These are phyloP conservation scores for Keqinozyma sinolaborantium DNA, from an alignment of 1,139 yeast species.

Conservation along the genomic window DNA sequence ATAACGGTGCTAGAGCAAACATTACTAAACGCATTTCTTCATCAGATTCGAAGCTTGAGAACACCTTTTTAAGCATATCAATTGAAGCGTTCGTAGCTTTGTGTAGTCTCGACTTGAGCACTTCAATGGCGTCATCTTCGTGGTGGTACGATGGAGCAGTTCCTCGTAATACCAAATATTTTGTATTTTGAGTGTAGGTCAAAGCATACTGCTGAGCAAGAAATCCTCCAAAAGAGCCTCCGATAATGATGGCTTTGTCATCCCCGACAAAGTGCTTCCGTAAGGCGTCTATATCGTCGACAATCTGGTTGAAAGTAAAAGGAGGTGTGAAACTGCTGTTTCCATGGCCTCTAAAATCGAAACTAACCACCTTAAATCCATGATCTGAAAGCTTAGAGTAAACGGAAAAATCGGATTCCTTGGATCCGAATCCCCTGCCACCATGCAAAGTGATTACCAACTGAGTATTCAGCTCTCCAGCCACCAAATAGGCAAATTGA, in stretches of 20 bases:
- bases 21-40: slow-evolving; percentile 1
- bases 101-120: slow-evolving; percentile 1
- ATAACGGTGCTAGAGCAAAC: slow-evolving; percentile 1
- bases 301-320: slow-evolving; percentile 1
- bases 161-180: slow-evolving; percentile 1
- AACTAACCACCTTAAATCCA: neutral
- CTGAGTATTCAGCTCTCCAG: neutral
- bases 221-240: slow-evolving; percentile 1
- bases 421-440: slow-evolving; percentile 1
- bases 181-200: neutral
- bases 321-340: slow-evolving; percentile 1
- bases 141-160: slow-evolving; percentile 1
- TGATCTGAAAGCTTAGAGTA: neutral
- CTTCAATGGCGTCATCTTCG: slow-evolving; percentile 1
- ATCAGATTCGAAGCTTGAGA: slow-evolving; percentile 1
- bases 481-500: neutral
- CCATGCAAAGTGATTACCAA: slow-evolving; percentile 1
- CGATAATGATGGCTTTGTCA: neutral
- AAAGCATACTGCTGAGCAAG: slow-evolving; percentile 1
- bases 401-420: slow-evolving; percentile 1
- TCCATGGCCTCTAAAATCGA: slow-evolving; percentile 2
- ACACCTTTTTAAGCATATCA: slow-evolving; percentile 1
- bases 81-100: slow-evolving; percentile 1
- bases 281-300: neutral
- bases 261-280: neutral